phyloP scores from a whole-genome alignment of 768 basidiomycete species.

The Exsudoporus frostii region DNA sequence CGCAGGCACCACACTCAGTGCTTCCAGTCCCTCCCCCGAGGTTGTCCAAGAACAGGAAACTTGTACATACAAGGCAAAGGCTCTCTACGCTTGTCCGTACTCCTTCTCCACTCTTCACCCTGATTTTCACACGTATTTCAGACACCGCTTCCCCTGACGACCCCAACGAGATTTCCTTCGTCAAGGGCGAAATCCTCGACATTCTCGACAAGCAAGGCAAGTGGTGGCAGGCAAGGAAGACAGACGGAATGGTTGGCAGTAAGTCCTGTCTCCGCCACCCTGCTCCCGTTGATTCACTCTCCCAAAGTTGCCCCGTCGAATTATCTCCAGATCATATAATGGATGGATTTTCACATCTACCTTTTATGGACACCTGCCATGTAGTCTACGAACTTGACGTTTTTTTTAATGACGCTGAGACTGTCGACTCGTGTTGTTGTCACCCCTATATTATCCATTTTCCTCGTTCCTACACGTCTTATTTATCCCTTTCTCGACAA shows the following conservation, averaged over 20 bases:
- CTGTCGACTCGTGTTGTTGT: slow-evolving; percentile 24
- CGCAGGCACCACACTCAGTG: slow-evolving; percentile 38
- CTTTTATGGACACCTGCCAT: slow-evolving; percentile 26
- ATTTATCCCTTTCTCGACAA: slow-evolving; percentile 29
- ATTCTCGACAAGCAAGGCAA: slow-evolving; percentile 91
- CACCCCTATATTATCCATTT: slow-evolving; percentile 31
- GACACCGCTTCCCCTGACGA: slow-evolving; percentile 94
- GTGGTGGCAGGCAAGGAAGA: slow-evolving; percentile 88
- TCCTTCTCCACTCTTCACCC: slow-evolving; percentile 10
- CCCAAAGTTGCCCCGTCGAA: slow-evolving; percentile 76
- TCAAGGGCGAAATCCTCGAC: slow-evolving; percentile 89
- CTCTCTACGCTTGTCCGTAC: slow-evolving; percentile 81
- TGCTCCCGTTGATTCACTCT: slow-evolving; percentile 8
- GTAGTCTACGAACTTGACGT: slow-evolving; percentile 32
- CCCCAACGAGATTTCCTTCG: slow-evolving; percentile 92
- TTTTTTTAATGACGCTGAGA: slow-evolving; percentile 28
- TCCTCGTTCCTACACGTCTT: slow-evolving; percentile 14
- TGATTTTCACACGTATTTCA: slow-evolving; percentile 35
- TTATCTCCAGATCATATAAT: slow-evolving; percentile 76
- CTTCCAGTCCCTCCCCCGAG: slow-evolving; percentile 25
- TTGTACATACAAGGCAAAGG: slow-evolving; percentile 78
- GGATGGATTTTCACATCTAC: slow-evolving; percentile 16
- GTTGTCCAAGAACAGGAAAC: slow-evolving; percentile 38
- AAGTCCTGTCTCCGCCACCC: slow-evolving; percentile 33
- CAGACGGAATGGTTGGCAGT: slow-evolving; percentile 78